Percentiles rank a stretch among this genome's conserved stretches.
Conservation (phyloP, 2,329 filamentous ascomycete genomes). For the Alternaria gansuensis region DNA sequence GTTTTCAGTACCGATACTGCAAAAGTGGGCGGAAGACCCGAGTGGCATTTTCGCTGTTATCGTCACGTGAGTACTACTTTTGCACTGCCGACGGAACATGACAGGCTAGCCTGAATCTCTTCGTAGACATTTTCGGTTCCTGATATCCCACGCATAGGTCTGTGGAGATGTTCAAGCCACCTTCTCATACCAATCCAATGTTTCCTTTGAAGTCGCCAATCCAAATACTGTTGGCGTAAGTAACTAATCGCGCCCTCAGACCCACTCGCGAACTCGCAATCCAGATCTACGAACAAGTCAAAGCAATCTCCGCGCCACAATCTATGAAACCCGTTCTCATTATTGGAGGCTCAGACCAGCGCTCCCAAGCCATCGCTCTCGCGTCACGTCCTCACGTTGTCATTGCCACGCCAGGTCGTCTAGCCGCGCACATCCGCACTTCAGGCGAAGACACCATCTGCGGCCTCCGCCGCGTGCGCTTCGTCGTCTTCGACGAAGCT, state of each 20-base stretch:
- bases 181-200: too few relatives aligned
- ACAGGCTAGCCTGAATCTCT: too few relatives aligned
- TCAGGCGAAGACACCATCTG: slow-evolving; percentile 91
- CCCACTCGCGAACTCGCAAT: slow-evolving; percentile 80
- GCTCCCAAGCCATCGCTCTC: slow-evolving; percentile 84
- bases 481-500: slow-evolving; percentile 94
- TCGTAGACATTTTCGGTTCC: too few relatives aligned
- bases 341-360: slow-evolving; percentile 93
- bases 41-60: slow-evolving; percentile 89
- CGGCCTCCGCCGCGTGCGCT: slow-evolving; percentile 79
- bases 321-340: slow-evolving; percentile 88
- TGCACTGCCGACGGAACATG: not conserved
- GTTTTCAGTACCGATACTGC: slow-evolving; percentile 92
- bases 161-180: too few relatives aligned
- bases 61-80: slow-evolving; percentile 75
- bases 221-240: not conserved
- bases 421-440: slow-evolving; percentile 91
- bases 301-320: slow-evolving; percentile 87
- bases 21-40: slow-evolving; percentile 92
- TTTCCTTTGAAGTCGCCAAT: too few relatives aligned
- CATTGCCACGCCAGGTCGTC: slow-evolving; percentile 86
- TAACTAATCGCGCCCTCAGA: slow-evolving; percentile 5
- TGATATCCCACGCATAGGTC: too few relatives aligned
- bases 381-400: slow-evolving; percentile 86
- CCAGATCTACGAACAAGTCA: slow-evolving; percentile 96